Base-by-base conservation (phyloP, 2,329 filamentous ascomycete species). In the Penicillium sp. region DNA sequence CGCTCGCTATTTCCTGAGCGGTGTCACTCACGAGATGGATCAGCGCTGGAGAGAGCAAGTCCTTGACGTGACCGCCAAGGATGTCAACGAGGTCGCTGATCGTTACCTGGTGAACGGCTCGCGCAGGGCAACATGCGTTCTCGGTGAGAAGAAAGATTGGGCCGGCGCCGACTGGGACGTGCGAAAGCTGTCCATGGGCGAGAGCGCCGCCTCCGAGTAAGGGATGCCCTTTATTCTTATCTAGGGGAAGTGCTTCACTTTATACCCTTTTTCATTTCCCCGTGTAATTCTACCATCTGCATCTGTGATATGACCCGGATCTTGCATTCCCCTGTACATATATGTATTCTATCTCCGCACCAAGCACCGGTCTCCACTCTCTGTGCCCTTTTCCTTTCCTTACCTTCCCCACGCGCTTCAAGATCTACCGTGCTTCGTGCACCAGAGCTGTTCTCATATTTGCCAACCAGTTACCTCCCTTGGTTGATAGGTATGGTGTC, bases 11-110 rank as follows among this genome's bases (percentile, higher is more conserved):
- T 99, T 99, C 74, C 77, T 96, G 66, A 88, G 85, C 28, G 91
- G 91, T 12, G 81, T 99, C 33, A 90, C 88, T 1, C 84, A 94
- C 54, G 88, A 90, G 64, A 96, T 97, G 91, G 86, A 88, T 67
- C 91, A 96, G 75, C 82, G 78, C 64, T 85, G 90, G 70, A 81
- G 94, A 62, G 89, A 94, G 72, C 85, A 88, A 66, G 79, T 99
- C 52, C 80, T 99, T 4, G 93, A 96, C 69, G 92, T 96, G 36
- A 89, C 83, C 2, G 85, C 85, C 56, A 83, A 87, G 58, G 86
- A 96, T 63, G 88, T 99, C 9, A 85, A 86, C 56, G 80, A 86
- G 39, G 92, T 86, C 12, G 94, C 94, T 0, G 86, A 96, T 64
- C 83, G 85, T 63, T 95, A 91, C 69, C 78, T 96, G 13, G 86